phyloP scores from a whole-genome alignment of 352 stramenopile genomes.

The Thraustotheca clavata region DNA sequence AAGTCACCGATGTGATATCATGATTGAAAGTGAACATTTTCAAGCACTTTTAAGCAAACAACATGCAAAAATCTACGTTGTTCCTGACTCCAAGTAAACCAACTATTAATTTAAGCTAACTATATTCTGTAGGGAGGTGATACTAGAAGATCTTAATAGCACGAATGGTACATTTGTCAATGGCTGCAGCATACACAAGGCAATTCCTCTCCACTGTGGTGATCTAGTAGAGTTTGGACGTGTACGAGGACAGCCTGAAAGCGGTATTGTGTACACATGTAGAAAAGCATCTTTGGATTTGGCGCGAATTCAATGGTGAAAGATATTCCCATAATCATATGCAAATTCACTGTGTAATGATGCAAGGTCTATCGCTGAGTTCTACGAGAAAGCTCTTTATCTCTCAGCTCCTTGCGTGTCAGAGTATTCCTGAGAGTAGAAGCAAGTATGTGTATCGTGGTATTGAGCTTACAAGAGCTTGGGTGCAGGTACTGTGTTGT shows the following conservation, averaged over 20 bases:
- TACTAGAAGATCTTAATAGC: constrained; percentile 15
- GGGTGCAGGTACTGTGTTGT: constrained; percentile 45
- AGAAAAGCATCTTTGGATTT: not conserved
- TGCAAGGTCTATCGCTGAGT: constrained; percentile 4
- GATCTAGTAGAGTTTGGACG: constrained; percentile 12
- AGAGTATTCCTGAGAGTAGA: constrained; percentile 3
- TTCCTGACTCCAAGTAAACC: not conserved
- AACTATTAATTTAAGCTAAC: not conserved
- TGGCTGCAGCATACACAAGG: not conserved
- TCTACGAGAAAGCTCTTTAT: constrained; percentile 19
- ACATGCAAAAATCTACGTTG: not conserved
- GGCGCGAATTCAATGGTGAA: not conserved
- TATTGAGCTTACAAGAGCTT: constrained; percentile 59
- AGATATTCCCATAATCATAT: not conserved
- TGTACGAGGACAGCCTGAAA: not conserved
- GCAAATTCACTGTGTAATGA: not conserved
- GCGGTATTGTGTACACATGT: constrained; percentile 10
- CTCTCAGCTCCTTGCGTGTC: not conserved
- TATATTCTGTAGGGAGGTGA: not conserved
- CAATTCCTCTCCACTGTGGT: not conserved
- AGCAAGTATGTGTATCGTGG: constrained; percentile 26
- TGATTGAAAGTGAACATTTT: not conserved
- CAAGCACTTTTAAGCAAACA: constrained; percentile 13
- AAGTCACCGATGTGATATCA: not conserved
- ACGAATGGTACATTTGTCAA: constrained; percentile 19